Evolutionary conservation across 2,329 filamentous ascomycete genomes (phyloP).

Genomic region (Neonectria coccinea): DNA sequence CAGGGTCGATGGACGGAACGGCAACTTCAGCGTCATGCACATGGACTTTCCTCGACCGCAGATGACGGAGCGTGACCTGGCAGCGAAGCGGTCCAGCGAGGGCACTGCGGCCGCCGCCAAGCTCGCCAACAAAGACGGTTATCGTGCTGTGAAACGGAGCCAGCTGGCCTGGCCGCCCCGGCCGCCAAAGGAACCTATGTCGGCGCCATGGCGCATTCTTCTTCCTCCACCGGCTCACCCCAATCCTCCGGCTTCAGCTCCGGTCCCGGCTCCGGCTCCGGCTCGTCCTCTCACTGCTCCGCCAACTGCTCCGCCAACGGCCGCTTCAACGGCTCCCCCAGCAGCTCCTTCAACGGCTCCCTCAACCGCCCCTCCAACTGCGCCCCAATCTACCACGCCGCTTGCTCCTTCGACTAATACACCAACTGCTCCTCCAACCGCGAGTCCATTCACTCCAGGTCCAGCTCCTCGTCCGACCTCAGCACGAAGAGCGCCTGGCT

Average conservation of each 20-base stretch:
- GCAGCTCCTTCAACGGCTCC: not conserved
- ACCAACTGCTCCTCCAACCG: not conserved
- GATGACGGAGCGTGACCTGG: conserved; percentile 62
- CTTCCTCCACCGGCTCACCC: conserved; percentile 14
- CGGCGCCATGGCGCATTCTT: conserved; percentile 10
- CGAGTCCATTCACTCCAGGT: not conserved
- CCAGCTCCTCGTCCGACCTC: conserved; percentile 10
- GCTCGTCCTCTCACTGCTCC: conserved; percentile 5
- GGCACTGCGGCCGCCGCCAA: conserved; percentile 69
- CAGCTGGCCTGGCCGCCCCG: conserved; percentile 50
- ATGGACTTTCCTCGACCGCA: conserved; percentile 64
- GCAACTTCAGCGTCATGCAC: conserved; percentile 73
- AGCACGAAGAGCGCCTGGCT: conserved; percentile 6
- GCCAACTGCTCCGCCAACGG: not conserved
- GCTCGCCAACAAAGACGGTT: conserved; percentile 65
- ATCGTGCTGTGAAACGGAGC: conserved; percentile 62
- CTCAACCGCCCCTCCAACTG: conserved; percentile 8
- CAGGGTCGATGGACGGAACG: conserved; percentile 66
- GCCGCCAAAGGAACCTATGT: conserved; percentile 1
- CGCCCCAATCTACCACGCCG: not conserved
- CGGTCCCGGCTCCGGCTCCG: conserved; percentile 3
- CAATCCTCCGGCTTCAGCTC: conserved; percentile 5
- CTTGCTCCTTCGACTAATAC: not conserved
- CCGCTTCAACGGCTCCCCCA: not conserved
- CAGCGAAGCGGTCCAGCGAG: conserved; percentile 72